These are phyloP conservation scores for Candida ortonii DNA, from an alignment of 805 yeast species.

Conservation along the genomic window DNA sequence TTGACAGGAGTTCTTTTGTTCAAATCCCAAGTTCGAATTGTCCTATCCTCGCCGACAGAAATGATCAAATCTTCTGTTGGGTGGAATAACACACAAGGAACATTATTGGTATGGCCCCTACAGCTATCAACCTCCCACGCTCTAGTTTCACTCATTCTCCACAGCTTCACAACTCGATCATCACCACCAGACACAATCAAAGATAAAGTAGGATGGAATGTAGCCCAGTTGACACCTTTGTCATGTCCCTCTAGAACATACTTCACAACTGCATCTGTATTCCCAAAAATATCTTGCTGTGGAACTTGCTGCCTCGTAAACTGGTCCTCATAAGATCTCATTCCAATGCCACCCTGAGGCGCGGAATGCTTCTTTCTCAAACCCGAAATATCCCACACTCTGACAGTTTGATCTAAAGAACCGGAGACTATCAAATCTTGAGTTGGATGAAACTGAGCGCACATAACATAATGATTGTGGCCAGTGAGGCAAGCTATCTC, in stretches of 20 bases:
- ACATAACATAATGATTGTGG: constrained; percentile 97
- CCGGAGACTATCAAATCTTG: constrained; percentile 95
- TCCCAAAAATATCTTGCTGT: constrained; percentile 91
- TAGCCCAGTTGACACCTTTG: constrained; percentile 97
- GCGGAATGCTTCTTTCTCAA: constrained; percentile 94
- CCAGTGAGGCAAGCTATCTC: constrained; percentile 97
- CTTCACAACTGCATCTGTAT: constrained; percentile 90
- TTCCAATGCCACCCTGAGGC: constrained; percentile 38
- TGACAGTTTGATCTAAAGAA: constrained; percentile 95
- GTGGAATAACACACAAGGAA: constrained; percentile 85
- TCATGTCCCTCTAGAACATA: constrained; percentile 97
- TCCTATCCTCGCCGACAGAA: constrained; percentile 94
- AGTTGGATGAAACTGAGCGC: constrained; percentile 94
- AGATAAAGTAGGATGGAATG: constrained; percentile 96
- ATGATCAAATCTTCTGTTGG: constrained; percentile 89
- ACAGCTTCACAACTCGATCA: constrained; percentile 89
- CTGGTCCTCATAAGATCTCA: constrained; percentile 48
- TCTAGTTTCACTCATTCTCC: constrained; percentile 97
- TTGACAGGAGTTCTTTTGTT: constrained; percentile 91
- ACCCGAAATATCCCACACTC: constrained; percentile 98
- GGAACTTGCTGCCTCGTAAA: constrained; percentile 58
- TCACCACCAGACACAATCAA: constrained; percentile 94
- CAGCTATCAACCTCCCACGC: constrained; percentile 99
- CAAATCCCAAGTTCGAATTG: constrained; percentile 95
- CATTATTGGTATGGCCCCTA: constrained; percentile 95